Evolutionary conservation across 2,329 filamentous ascomycete genomes (phyloP).

Genomic region (Diaporthe eres): DNA sequence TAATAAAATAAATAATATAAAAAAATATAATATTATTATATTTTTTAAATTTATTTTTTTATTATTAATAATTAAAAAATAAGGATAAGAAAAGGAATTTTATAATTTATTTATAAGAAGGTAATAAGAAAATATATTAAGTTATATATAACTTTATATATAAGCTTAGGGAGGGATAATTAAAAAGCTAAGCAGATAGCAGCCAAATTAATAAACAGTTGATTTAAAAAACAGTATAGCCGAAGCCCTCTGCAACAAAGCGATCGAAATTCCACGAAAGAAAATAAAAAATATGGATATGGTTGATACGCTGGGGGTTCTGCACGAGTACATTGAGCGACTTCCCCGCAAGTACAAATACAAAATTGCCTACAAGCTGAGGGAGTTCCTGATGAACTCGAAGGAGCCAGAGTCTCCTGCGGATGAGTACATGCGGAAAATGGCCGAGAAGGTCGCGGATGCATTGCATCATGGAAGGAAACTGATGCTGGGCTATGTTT

Average conservation of each 20-base stretch:
- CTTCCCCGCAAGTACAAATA: background rate
- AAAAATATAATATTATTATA: too few relatives aligned
- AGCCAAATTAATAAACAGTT: too few relatives aligned
- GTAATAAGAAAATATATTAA: too few relatives aligned
- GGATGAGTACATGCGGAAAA: background rate
- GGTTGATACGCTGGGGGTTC: background rate
- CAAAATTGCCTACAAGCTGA: background rate
- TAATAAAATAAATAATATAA: too few relatives aligned
- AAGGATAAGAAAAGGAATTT: too few relatives aligned
- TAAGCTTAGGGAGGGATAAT: too few relatives aligned
- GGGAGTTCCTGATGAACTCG: background rate
- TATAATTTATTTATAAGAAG: too few relatives aligned
- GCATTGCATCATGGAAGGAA: background rate
- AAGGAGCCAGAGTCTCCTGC: background rate
- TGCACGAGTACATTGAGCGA: background rate
- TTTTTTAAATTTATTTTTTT: too few relatives aligned
- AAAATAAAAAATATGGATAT: background rate
- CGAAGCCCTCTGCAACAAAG: background rate
- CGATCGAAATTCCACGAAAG: background rate
- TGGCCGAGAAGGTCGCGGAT: background rate
- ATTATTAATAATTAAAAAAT: too few relatives aligned
- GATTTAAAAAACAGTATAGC: too few relatives aligned
- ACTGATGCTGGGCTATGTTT: background rate
- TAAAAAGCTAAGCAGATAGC: too few relatives aligned
- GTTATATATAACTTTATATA: too few relatives aligned